Conservation (phyloP, 192 early-diverging fungal genomes). For the Dispira simplex region DNA sequence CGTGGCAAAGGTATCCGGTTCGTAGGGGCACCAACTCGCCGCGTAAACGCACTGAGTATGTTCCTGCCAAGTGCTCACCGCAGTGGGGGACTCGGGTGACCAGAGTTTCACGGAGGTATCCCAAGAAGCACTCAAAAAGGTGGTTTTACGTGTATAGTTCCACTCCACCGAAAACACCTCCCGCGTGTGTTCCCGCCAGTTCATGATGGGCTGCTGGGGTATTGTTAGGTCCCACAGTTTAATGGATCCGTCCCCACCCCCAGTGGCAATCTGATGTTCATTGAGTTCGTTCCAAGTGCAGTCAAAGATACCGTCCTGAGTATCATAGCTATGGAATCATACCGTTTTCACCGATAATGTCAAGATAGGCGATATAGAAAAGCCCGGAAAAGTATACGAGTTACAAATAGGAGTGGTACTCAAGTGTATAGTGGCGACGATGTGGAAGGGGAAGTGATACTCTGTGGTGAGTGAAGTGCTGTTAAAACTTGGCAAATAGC, state of each 20-base stretch:
- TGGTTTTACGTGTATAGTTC: constrained; percentile 82
- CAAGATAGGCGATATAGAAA: not conserved
- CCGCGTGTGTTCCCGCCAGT: constrained; percentile 84
- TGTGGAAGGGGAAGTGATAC: not conserved
- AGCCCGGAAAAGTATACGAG: not conserved
- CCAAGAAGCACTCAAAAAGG: constrained; percentile 88
- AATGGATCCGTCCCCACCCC: constrained; percentile 88
- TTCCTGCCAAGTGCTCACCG: constrained; percentile 73
- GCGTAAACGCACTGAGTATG: constrained; percentile 91
- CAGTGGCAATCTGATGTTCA: constrained; percentile 84
- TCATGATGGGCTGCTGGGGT: constrained; percentile 45
- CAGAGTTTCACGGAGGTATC: constrained; percentile 91
- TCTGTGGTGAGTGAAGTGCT: not conserved
- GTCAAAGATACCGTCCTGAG: constrained; percentile 95
- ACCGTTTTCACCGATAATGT: not conserved
- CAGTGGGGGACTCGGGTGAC: constrained; percentile 60
- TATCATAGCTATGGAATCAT: constrained; percentile 58
- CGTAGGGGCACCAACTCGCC: constrained; percentile 70
- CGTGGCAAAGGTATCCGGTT: constrained; percentile 64
- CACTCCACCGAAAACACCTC: constrained; percentile 93
- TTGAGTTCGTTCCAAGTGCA: constrained; percentile 88
- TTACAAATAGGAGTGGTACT: not conserved
- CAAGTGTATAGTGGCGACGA: not conserved
- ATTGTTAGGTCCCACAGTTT: constrained; percentile 88
- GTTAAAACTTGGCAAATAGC: not conserved